A percentile compares a stretch with the other conserved stretches of the same genome.
Conservation (phyloP, 1,139 yeast genomes). For the Candida sojae region DNA sequence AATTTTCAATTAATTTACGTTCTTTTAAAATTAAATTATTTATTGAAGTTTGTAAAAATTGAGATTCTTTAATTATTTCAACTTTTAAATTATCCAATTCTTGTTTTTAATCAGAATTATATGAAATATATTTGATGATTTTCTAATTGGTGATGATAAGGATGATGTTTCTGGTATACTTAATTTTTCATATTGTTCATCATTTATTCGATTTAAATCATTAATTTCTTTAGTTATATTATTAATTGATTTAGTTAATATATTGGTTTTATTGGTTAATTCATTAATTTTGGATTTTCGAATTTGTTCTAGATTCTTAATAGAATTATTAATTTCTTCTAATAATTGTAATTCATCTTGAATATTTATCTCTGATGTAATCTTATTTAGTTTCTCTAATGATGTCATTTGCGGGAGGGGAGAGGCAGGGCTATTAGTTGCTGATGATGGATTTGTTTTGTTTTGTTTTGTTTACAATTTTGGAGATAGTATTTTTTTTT, state of each 20-base stretch:
- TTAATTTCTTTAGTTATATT: constrained; percentile 25
- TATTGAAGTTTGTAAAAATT: constrained; percentile 55
- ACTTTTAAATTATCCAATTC: constrained; percentile 53
- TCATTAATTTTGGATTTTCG: constrained; percentile 27
- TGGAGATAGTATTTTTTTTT: neutral
- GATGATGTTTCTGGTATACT: constrained; percentile 7
- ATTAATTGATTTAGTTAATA: constrained; percentile 20
- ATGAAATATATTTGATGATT: neutral
- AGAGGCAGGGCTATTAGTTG: no score
- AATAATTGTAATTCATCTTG: constrained; percentile 54
- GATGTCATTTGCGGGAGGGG: neutral
- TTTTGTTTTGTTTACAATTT: neutral
- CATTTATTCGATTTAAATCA: constrained; percentile 22
- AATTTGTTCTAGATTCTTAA: constrained; percentile 27
- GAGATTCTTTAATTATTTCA: constrained; percentile 55
- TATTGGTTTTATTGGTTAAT: constrained; percentile 20
- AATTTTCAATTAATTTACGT: constrained; percentile 37
- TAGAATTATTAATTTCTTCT: constrained; percentile 46
- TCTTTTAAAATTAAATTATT: constrained; percentile 48
- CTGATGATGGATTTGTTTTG: neutral
- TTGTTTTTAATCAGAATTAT: constrained; percentile 23
- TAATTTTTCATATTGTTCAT: constrained; percentile 15
- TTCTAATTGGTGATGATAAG: neutral
- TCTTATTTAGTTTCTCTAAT: constrained; percentile 5
- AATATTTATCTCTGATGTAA: constrained; percentile 48